A percentile compares a stretch with the other conserved stretches of the same genome.
Conservation (phyloP, 2,329 filamentous ascomycete genomes). For the Sphaceloma murrayae region DNA sequence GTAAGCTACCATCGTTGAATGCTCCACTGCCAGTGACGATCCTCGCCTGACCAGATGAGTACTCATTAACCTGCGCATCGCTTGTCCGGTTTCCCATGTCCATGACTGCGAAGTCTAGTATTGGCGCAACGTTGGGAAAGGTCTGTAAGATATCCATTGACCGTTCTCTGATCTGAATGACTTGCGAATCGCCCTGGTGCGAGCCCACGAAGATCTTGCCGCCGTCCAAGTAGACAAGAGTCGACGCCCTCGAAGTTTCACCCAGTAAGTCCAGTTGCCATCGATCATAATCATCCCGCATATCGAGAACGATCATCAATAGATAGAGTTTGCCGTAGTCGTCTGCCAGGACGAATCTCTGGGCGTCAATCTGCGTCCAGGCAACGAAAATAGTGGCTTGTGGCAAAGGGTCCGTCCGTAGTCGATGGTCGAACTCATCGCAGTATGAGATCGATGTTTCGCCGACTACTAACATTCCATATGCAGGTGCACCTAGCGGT, state of each 20-base stretch:
- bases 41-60: slow-evolving; percentile 86
- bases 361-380: slow-evolving; percentile 76
- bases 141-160: slow-evolving; percentile 62
- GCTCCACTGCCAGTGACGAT: slow-evolving; percentile 90
- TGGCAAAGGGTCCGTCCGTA: slow-evolving; percentile 54
- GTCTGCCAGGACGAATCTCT: slow-evolving; percentile 79
- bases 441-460: slow-evolving; percentile 74
- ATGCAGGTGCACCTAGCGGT: slow-evolving; percentile 49
- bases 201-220: slow-evolving; percentile 78
- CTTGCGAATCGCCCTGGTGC: slow-evolving; percentile 84
- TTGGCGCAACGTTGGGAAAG: slow-evolving; percentile 75
- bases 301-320: slow-evolving; percentile 63
- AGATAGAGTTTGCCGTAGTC: slow-evolving; percentile 81
- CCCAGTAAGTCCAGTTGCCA: slow-evolving; percentile 63
- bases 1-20: slow-evolving; percentile 75
- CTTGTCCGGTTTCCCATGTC: slow-evolving; percentile 82
- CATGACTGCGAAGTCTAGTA: slow-evolving; percentile 92
- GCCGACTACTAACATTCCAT: slow-evolving; percentile 39
- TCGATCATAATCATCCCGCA: slow-evolving; percentile 56
- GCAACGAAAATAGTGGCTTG: slow-evolving; percentile 82
- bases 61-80: slow-evolving; percentile 73
- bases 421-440: slow-evolving; percentile 59
- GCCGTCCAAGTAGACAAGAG: slow-evolving; percentile 65
- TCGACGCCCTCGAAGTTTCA: slow-evolving; percentile 63
- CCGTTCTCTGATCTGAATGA: slow-evolving; percentile 56